Conservation (phyloP, 768 basidiomycete genomes). For the Trichaptum fuscoviolaceum region DNA sequence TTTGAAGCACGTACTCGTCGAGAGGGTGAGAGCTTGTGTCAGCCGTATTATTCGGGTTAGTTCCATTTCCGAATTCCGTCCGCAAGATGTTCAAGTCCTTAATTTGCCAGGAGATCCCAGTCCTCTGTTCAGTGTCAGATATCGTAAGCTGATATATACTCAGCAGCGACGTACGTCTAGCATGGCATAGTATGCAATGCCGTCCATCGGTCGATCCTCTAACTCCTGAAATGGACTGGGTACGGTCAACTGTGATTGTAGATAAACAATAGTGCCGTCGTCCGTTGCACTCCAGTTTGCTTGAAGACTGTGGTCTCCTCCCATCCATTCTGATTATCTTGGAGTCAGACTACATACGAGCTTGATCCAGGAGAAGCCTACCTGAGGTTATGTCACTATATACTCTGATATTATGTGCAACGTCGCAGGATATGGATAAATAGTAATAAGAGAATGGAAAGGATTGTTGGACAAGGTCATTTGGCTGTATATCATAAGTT, state of each 20-base stretch:
- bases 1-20: slow-evolving; percentile 45
- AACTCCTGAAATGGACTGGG: slow-evolving; percentile 45
- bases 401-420: slow-evolving; percentile 44
- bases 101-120: background rate
- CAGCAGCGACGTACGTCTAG: slow-evolving; percentile 42
- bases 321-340: slow-evolving; percentile 37
- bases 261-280: slow-evolving; percentile 44
- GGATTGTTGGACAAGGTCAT: slow-evolving; percentile 56
- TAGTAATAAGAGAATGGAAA: slow-evolving; percentile 56
- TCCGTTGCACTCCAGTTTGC: slow-evolving; percentile 55
- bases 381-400: slow-evolving; percentile 54
- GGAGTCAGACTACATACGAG: slow-evolving; percentile 36
- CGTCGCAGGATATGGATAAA: slow-evolving; percentile 40
- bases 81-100: background rate
- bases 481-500: slow-evolving; percentile 33
- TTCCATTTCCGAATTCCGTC: too few species aligned
- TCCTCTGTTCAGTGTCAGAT: too few species aligned
- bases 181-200: slow-evolving; percentile 23
- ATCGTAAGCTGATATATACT: slow-evolving; percentile 16
- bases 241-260: slow-evolving; percentile 44
- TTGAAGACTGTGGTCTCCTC: slow-evolving; percentile 38
- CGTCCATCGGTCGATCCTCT: slow-evolving; percentile 32
- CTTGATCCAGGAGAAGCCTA: slow-evolving; percentile 36
- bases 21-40: slow-evolving; percentile 54
- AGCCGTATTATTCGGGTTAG: slow-evolving; percentile 21